Conservation (phyloP, 768 basidiomycete species). For the Kwoniella sp. region DNA sequence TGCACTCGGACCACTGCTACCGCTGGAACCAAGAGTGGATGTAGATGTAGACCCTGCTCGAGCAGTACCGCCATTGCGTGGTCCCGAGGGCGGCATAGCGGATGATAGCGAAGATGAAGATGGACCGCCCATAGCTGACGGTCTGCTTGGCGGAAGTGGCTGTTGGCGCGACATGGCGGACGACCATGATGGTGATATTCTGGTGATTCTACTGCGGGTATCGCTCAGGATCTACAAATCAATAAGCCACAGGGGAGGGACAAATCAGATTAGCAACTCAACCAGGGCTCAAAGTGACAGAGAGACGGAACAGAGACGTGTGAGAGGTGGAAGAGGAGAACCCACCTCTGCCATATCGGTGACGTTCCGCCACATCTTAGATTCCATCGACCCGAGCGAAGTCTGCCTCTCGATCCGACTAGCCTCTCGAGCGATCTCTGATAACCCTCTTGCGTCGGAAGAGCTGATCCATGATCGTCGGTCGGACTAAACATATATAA, state of each 20-base stretch:
- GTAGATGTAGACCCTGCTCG: neutral
- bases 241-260: neutral
- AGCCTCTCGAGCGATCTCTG: conserved; percentile 20
- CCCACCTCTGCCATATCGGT: conserved; percentile 33
- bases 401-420: conserved; percentile 1
- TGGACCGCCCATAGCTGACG: neutral
- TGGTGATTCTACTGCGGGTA: neutral
- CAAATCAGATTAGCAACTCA: neutral
- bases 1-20: conserved; percentile 9
- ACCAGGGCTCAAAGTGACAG: neutral
- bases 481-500: conserved; percentile 14
- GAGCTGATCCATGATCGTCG: conserved; percentile 9
- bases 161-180: neutral
- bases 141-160: neutral
- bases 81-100: neutral
- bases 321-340: neutral
- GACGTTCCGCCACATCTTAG: conserved; percentile 22
- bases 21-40: too few relatives aligned
- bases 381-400: conserved; percentile 7
- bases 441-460: conserved; percentile 6
- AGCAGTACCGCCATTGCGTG: neutral
- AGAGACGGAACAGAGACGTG: too few relatives aligned
- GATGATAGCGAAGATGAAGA: neutral
- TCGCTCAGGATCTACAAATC: conserved; percentile 16
- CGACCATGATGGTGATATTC: conserved; percentile 15